A percentile compares a stretch with the other conserved stretches of the same genome.
These are phyloP conservation scores for Trichoderma parareesei DNA, from an alignment of 495 filamentous ascomycete species.

Conservation along the genomic window DNA sequence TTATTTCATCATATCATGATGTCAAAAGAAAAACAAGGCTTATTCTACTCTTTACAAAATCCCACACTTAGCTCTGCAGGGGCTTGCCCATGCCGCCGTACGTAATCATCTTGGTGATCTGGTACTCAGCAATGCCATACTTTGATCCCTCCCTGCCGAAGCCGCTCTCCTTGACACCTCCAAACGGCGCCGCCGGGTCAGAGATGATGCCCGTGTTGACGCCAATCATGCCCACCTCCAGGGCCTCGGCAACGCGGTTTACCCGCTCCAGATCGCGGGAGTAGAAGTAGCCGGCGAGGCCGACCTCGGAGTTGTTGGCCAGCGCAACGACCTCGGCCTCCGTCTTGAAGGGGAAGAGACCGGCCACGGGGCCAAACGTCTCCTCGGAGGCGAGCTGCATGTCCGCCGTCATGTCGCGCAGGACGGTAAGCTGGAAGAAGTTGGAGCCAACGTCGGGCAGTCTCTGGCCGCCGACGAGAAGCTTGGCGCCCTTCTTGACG, in stretches of 20 bases:
- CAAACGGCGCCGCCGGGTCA: constrained; percentile 78
- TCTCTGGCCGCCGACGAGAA: constrained; percentile 62
- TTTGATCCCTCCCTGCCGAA: constrained; percentile 89
- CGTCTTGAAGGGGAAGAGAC: constrained; percentile 70
- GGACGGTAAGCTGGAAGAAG: constrained; percentile 76
- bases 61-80: constrained; percentile 27
- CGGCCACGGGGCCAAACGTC: constrained; percentile 82
- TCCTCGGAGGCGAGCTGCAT: constrained; percentile 76
- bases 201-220: constrained; percentile 80
- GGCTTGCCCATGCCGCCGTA: constrained; percentile 67
- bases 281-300: constrained; percentile 83
- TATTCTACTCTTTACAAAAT: background rate
- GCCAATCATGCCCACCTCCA: constrained; percentile 87
- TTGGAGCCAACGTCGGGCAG: constrained; percentile 56
- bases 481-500: constrained; percentile 60
- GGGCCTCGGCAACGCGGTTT: constrained; percentile 68
- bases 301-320: constrained; percentile 69
- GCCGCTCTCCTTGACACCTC: constrained; percentile 87
- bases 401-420: constrained; percentile 69
- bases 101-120: constrained; percentile 79
- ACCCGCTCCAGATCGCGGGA: constrained; percentile 64
- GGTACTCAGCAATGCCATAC: constrained; percentile 87
- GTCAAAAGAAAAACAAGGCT: background rate
- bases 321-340: constrained; percentile 78
- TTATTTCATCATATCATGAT: background rate